Percentiles rank a stretch among this genome's conserved stretches.
Evolutionary conservation across 164 flowering plant species (phyloP).

Genomic region (Vitis amurensis): DNA sequence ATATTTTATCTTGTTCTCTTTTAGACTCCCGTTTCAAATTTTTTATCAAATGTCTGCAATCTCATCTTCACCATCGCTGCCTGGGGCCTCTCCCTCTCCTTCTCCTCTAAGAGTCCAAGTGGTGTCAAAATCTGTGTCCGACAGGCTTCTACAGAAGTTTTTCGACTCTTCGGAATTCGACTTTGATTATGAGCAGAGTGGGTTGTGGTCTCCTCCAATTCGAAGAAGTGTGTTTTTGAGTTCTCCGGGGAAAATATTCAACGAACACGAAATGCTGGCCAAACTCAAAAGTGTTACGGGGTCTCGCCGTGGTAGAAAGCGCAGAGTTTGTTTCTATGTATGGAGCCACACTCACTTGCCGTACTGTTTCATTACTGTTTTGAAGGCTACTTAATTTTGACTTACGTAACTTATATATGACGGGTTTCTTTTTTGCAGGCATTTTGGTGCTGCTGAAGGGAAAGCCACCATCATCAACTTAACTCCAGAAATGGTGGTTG

Average conservation of each 20-base stretch:
- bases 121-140: conserved; percentile 55
- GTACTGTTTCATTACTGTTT: neutral
- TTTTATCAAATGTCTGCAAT: conserved; percentile 16
- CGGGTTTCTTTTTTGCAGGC: conserved; percentile 4
- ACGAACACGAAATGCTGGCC: conserved; percentile 9
- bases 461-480: no score
- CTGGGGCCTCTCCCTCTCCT: neutral
- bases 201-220: conserved; percentile 84
- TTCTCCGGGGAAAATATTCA: conserved; percentile 44
- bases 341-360: neutral
- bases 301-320: conserved; percentile 6
- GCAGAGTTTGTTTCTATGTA: conserved; percentile 8
- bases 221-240: conserved; percentile 45
- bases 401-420: neutral
- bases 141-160: conserved; percentile 63
- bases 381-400: neutral
- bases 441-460: conserved; percentile 10
- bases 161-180: conserved; percentile 59
- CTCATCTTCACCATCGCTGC: conserved; percentile 12
- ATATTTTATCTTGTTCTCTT: neutral
- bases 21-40: conserved; percentile 1
- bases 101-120: conserved; percentile 34
- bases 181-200: conserved; percentile 68
- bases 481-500: no score
- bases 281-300: conserved; percentile 9